phyloP scores from a whole-genome alignment of 352 stramenopile species.

The Nothophytophthora sp. region DNA sequence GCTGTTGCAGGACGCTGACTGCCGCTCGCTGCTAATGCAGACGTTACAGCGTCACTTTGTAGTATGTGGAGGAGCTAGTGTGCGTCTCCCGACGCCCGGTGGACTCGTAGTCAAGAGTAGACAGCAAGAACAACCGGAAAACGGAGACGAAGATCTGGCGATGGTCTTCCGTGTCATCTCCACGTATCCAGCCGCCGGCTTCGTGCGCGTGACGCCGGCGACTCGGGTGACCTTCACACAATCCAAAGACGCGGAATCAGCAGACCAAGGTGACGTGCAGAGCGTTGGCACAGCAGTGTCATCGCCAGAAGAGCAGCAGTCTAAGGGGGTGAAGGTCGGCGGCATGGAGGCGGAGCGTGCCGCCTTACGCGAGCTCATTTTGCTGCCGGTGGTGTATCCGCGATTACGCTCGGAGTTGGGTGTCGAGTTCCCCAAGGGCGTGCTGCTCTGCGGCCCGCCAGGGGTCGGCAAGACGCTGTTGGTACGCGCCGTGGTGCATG shows the following conservation, averaged over 20 bases:
- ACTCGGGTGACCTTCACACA: constrained; percentile 66
- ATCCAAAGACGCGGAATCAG: not conserved
- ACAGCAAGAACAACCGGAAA: constrained; percentile 5
- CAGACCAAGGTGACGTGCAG: not conserved
- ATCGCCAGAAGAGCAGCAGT: not conserved
- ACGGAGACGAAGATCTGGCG: constrained; percentile 1
- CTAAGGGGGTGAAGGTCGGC: constrained; percentile 40
- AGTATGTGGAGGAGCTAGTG: constrained; percentile 36
- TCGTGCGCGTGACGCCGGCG: constrained; percentile 34
- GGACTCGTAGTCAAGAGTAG: constrained; percentile 21
- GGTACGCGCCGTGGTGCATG: constrained; percentile 62
- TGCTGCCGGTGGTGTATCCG: constrained; percentile 47
- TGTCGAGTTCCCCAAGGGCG: constrained; percentile 71
- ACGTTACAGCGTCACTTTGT: constrained; percentile 56
- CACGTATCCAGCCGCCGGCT: constrained; percentile 40
- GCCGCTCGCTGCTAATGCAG: constrained; percentile 52
- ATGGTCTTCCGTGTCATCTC: constrained; percentile 47
- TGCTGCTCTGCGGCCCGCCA: constrained; percentile 74
- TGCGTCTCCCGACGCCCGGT: constrained; percentile 37
- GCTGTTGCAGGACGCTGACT: constrained; percentile 30
- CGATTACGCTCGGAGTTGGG: constrained; percentile 34
- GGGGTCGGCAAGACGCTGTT: constrained; percentile 85
- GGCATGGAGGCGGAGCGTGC: constrained; percentile 66
- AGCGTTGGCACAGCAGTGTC: not conserved
- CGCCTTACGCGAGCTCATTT: constrained; percentile 68